These are phyloP conservation scores for Pseudoneurospora amorphoporcata DNA, from an alignment of 495 filamentous ascomycete species.

Conservation along the genomic window DNA sequence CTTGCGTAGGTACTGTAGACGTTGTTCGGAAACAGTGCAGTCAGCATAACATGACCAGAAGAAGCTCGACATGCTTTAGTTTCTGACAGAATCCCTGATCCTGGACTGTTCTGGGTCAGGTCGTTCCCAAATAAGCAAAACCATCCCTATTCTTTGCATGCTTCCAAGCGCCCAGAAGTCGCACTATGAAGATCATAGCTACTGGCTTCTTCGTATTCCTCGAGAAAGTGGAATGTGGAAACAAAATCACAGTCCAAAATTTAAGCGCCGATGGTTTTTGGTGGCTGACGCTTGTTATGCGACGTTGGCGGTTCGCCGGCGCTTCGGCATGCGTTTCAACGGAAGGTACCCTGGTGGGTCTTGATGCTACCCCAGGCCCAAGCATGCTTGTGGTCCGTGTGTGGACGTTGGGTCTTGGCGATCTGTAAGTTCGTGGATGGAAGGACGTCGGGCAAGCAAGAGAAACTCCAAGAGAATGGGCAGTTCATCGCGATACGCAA, in stretches of 20 bases:
- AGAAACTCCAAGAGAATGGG: neutral
- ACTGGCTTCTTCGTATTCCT: neutral
- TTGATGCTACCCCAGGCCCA: neutral
- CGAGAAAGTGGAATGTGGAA: neutral
- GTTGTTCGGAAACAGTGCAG: neutral
- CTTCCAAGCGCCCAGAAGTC: constrained; percentile 7
- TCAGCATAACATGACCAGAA: neutral
- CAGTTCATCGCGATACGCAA: neutral
- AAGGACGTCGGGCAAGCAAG: neutral
- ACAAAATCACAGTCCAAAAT: neutral
- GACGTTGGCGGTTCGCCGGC: neutral
- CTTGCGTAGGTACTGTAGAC: neutral
- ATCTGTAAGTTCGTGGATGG: neutral
- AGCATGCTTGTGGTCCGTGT: neutral
- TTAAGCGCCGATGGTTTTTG: neutral
- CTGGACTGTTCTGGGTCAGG: neutral
- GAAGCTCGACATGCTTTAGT: neutral
- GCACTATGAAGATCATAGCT: neutral
- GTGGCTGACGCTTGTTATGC: neutral
- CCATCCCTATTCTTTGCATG: neutral
- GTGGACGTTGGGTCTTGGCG: neutral
- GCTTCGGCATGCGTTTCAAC: neutral
- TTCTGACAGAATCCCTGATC: neutral
- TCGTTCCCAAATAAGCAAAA: neutral
- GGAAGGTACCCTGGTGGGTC: neutral